Evolutionary conservation across 2,329 filamentous ascomycete genomes (phyloP).

Genomic region (Clathrospora elynae): DNA sequence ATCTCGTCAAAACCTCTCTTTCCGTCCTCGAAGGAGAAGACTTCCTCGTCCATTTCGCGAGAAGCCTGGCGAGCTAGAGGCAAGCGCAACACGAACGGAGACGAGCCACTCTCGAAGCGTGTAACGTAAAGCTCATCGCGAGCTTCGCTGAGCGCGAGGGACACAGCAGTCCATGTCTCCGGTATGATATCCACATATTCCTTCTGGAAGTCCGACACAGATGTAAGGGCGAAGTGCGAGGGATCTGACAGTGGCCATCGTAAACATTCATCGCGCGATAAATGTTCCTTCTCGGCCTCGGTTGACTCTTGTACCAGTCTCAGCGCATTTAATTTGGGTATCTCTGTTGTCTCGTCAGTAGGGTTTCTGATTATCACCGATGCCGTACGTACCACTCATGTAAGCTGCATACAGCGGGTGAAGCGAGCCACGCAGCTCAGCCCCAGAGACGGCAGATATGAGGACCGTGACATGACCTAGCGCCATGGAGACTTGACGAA

Average conservation of each 20-base stretch:
- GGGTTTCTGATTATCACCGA: not conserved
- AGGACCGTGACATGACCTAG: constrained; percentile 47
- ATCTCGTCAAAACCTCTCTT: constrained; percentile 81
- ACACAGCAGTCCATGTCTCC: constrained; percentile 80
- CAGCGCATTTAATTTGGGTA: constrained; percentile 72
- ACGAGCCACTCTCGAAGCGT: constrained; percentile 75
- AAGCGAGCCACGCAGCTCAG: constrained; percentile 38
- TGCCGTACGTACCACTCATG: constrained; percentile 38
- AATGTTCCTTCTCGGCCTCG: constrained; percentile 54
- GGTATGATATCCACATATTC: constrained; percentile 88
- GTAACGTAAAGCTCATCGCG: constrained; percentile 85
- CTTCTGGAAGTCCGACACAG: constrained; percentile 66
- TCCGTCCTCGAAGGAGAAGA: constrained; percentile 83
- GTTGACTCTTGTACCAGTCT: constrained; percentile 66
- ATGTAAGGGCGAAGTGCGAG: constrained; percentile 45
- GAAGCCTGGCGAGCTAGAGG: constrained; percentile 83
- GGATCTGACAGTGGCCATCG: constrained; percentile 49
- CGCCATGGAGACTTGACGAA: constrained; percentile 56
- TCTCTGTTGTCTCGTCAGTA: constrained; percentile 56
- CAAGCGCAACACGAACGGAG: constrained; percentile 83
- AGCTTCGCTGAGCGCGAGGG: constrained; percentile 80
- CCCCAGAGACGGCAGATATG: constrained; percentile 45
- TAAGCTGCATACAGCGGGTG: constrained; percentile 50
- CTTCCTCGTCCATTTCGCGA: constrained; percentile 77
- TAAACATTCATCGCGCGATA: constrained; percentile 43